phyloP scores from a whole-genome alignment of 164 flowering plant genomes.

The Aristolochia californica region DNA sequence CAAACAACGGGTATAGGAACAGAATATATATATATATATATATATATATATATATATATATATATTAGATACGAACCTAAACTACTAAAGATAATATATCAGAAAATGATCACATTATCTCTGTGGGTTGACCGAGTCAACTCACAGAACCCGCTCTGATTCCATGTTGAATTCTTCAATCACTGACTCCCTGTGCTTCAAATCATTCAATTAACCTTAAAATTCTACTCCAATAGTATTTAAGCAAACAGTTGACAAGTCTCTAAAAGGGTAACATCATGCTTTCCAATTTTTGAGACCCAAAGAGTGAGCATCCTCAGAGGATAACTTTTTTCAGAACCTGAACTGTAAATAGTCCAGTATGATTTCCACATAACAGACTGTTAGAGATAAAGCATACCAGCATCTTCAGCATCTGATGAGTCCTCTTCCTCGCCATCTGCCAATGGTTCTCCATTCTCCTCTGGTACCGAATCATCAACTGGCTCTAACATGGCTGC shows the following conservation, averaged over 20 bases:
- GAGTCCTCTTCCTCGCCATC: slow-evolving; percentile 63
- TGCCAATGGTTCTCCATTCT: slow-evolving; percentile 25
- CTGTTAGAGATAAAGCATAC: slow-evolving; percentile 13
- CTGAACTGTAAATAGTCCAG: not conserved
- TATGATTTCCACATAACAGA: not conserved
- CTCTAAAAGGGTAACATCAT: not conserved
- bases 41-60: too few species aligned
- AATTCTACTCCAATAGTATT: not conserved
- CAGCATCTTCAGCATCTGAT: slow-evolving; percentile 57
- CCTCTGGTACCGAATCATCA: slow-evolving; percentile 34
- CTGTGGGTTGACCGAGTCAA: too few species aligned
- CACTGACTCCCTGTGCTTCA: too few species aligned
- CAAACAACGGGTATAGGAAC: too few species aligned
- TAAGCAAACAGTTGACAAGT: not conserved
- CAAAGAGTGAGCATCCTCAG: not conserved
- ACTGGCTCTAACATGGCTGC: slow-evolving; percentile 83
- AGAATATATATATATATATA: too few species aligned
- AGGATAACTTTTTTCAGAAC: not conserved
- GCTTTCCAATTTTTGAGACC: too few species aligned
- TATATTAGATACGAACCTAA: too few species aligned
- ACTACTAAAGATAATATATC: too few species aligned
- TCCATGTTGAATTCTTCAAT: too few species aligned
- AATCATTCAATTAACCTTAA: not conserved
- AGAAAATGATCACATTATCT: too few species aligned
- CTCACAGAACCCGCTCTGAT: too few species aligned